Conservation (phyloP, 768 basidiomycete genomes). For the Pleurotus ostreatus region DNA sequence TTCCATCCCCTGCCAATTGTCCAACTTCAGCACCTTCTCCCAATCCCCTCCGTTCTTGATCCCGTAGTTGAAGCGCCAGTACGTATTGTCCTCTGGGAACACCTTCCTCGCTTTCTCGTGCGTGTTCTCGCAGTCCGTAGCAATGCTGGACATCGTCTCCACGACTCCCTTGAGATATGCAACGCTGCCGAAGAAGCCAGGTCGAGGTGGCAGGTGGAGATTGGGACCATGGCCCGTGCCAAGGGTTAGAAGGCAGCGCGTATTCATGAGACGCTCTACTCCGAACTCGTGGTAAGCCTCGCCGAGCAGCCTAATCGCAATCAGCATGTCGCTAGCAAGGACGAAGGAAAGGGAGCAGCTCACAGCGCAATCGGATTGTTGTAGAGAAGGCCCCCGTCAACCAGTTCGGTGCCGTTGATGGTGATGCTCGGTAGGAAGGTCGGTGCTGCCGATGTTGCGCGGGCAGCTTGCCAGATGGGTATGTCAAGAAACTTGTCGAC, state of each 20-base stretch:
- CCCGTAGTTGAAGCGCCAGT: not conserved
- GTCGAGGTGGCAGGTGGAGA: not conserved
- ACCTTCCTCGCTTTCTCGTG: not conserved
- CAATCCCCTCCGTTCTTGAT: not conserved
- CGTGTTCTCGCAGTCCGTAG: not conserved
- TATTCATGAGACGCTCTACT: not conserved
- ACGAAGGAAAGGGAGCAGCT: not conserved
- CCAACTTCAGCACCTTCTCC: not conserved
- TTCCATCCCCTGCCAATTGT: not conserved
- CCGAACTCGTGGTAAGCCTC: not conserved
- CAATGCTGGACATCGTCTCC: not conserved
- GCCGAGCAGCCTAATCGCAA: not conserved
- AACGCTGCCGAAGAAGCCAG: not conserved
- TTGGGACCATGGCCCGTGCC: not conserved
- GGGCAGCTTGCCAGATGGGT: constrained; percentile 25
- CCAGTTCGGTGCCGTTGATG: constrained; percentile 9
- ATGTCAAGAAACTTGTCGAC: constrained; percentile 8
- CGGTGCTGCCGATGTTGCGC: constrained; percentile 24
- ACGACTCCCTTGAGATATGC: not conserved
- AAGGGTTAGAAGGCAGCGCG: not conserved
- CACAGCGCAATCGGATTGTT: constrained; percentile 12
- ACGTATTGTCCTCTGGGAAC: not conserved
- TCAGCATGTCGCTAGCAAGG: too few relatives aligned
- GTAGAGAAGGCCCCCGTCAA: constrained; percentile 14
- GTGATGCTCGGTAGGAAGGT: constrained; percentile 19